phyloP scores from a whole-genome alignment of 305 asterid species.

The Rubia peregrina region DNA sequence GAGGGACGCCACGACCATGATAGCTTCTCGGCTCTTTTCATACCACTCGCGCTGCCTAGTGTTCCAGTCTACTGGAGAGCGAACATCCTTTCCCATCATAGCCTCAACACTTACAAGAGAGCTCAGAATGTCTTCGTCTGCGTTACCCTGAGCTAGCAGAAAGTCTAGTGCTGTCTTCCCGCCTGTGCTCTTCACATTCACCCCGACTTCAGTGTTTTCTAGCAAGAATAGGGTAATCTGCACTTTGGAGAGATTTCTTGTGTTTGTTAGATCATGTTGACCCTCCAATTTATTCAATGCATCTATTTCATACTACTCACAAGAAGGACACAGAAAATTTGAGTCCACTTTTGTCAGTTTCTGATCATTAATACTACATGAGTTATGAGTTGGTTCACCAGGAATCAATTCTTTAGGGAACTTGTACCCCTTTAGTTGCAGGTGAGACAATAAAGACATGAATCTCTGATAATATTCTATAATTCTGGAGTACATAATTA shows the following conservation, averaged over 20 bases:
- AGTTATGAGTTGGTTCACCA: too few relatives aligned
- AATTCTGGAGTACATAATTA: neutral
- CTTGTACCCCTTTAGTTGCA: neutral
- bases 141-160: constrained; percentile 20
- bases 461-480: neutral
- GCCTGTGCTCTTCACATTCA: constrained; percentile 27
- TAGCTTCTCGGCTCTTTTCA: constrained; percentile 23
- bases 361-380: neutral
- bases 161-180: constrained; percentile 34
- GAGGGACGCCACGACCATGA: constrained; percentile 42
- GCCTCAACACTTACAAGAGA: constrained; percentile 19
- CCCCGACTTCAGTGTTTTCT: constrained; percentile 16
- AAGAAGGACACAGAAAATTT: neutral
- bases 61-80: neutral
- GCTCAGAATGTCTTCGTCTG: constrained; percentile 19
- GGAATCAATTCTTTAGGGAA: neutral
- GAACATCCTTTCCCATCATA: constrained; percentile 10
- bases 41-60: constrained; percentile 25
- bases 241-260: neutral
- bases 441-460: neutral
- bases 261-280: neutral
- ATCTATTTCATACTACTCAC: neutral
- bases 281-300: neutral
- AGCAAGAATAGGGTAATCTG: constrained; percentile 7
- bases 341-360: neutral